Conservation (phyloP, 2,329 filamentous ascomycete genomes). For the Colletotrichum paranaense region DNA sequence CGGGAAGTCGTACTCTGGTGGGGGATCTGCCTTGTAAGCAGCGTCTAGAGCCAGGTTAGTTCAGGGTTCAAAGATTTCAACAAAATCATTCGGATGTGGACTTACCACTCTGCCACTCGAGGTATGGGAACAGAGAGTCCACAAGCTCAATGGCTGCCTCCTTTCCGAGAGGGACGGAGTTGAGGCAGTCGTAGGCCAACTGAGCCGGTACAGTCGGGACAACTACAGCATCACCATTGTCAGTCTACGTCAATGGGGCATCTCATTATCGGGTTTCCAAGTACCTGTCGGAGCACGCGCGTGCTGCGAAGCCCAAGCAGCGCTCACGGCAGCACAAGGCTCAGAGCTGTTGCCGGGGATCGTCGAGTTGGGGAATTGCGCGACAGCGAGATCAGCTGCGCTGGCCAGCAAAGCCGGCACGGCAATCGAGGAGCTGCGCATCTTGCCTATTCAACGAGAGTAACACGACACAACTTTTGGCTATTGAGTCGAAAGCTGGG, state of each 20-base stretch:
- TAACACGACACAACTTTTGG: neutral
- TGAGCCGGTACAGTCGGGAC: slow-evolving; percentile 44
- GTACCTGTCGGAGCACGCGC: slow-evolving; percentile 9
- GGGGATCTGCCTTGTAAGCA: slow-evolving; percentile 62
- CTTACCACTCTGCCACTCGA: slow-evolving; percentile 54
- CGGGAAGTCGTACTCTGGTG: slow-evolving; percentile 60
- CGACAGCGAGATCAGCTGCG: neutral
- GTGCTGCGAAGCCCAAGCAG: slow-evolving; percentile 22
- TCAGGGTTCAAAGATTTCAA: neutral
- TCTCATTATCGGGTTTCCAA: neutral
- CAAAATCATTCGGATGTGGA: too few relatives aligned
- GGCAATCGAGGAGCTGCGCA: slow-evolving; percentile 16
- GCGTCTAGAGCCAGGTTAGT: slow-evolving; percentile 41
- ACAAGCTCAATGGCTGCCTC: slow-evolving; percentile 51
- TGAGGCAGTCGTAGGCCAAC: slow-evolving; percentile 53
- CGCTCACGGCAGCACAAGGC: slow-evolving; percentile 20
- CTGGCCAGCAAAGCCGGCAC: slow-evolving; percentile 15
- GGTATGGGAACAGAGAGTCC: slow-evolving; percentile 51
- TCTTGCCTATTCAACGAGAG: neutral
- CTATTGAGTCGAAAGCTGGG: neutral
- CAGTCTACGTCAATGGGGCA: neutral
- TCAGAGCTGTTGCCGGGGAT: neutral
- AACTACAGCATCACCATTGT: neutral
- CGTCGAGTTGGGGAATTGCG: slow-evolving; percentile 2
- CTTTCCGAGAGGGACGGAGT: slow-evolving; percentile 53